Evolutionary conservation across 805 yeast genomes (phyloP).

Genomic region (Teunomyces aglyptinius): DNA sequence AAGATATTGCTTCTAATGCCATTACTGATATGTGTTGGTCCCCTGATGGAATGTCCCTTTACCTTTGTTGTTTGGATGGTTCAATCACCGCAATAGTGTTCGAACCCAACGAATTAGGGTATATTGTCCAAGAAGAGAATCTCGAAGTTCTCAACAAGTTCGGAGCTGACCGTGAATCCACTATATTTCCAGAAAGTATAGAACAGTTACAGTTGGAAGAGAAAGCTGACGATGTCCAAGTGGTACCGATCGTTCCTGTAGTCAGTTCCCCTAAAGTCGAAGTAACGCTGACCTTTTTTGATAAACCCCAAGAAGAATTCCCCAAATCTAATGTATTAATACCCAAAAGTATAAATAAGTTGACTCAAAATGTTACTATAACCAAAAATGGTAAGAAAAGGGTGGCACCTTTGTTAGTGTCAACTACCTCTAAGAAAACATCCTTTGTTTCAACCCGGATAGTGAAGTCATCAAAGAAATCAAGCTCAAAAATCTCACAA

Average conservation of each 20-base stretch:
- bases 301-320: neutral
- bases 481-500: conserved; percentile 38
- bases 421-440: conserved; percentile 34
- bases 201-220: conserved; percentile 76
- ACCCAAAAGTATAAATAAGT: conserved; percentile 9
- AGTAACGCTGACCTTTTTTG: neutral
- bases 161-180: conserved; percentile 83
- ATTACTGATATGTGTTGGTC: conserved; percentile 91
- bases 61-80: conserved; percentile 86
- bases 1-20: conserved; percentile 70
- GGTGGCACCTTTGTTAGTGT: conserved; percentile 67
- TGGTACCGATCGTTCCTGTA: neutral
- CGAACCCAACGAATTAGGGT: conserved; percentile 62
- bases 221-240: conserved; percentile 37
- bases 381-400: conserved; percentile 76
- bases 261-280: neutral
- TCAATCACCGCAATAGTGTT: conserved; percentile 67
- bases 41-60: conserved; percentile 80
- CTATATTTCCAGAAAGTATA: conserved; percentile 83
- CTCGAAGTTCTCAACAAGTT: conserved; percentile 66
- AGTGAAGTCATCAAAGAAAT: conserved; percentile 7
- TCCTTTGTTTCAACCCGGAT: conserved; percentile 12
- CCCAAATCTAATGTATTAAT: neutral
- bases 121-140: conserved; percentile 59
- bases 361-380: conserved; percentile 50